Conservation (phyloP, 805 yeast genomes). For the Kockiozyma suomiensis region DNA sequence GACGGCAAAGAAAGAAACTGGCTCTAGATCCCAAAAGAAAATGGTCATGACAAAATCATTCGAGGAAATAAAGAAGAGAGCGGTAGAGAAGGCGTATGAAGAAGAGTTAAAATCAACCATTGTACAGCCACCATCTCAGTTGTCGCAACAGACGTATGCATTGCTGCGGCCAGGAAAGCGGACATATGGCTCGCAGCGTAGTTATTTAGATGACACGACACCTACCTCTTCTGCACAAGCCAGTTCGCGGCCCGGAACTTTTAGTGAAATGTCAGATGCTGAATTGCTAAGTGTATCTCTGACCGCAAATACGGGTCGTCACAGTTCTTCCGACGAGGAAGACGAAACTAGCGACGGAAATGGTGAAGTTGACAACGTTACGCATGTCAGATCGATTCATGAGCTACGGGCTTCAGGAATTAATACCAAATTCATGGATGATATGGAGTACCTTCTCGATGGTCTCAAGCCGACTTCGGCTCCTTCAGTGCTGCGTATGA, state of each 20-base stretch:
- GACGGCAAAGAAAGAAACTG: conserved; percentile 12
- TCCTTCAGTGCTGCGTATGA: conserved; percentile 11
- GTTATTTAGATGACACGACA: conserved; percentile 26
- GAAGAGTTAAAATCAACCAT: not conserved
- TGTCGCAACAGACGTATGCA: not conserved
- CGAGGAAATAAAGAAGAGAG: not conserved
- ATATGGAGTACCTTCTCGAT: conserved; percentile 35
- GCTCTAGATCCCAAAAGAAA: not conserved
- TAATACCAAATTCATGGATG: conserved; percentile 33
- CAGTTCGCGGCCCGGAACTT: conserved; percentile 4
- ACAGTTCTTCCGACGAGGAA: not conserved
- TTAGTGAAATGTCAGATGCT: conserved; percentile 17
- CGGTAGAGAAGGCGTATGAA: not conserved
- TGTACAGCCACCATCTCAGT: not conserved
- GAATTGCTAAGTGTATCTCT: conserved; percentile 8
- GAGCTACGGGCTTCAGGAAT: conserved; percentile 35
- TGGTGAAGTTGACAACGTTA: conserved; percentile 2
- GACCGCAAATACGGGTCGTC: not conserved
- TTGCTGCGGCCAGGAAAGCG: conserved; percentile 8
- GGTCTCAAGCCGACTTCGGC: conserved; percentile 18
- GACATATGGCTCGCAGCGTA: conserved; percentile 29
- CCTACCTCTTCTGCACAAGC: not conserved
- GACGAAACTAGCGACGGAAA: conserved; percentile 1
- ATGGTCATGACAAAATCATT: not conserved
- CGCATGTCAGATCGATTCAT: conserved; percentile 29